Evolutionary conservation across 805 yeast genomes (phyloP).

Genomic region (Ogataea glucozyma): DNA sequence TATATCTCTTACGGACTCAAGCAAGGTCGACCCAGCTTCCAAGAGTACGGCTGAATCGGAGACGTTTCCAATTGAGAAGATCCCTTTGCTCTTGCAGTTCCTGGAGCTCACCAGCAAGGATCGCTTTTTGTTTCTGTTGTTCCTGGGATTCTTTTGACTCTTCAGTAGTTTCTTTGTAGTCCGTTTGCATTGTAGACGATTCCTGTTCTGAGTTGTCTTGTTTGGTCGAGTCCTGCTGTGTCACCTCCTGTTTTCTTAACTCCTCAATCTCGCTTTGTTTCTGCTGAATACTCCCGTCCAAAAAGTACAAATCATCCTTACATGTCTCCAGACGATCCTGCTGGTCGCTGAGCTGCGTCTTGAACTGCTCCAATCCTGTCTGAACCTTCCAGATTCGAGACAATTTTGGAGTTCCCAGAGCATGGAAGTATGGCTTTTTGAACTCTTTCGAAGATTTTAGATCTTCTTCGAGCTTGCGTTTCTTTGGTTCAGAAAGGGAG

Average conservation of each 20-base stretch:
- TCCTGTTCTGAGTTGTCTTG: not conserved
- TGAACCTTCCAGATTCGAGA: slow-evolving; percentile 31
- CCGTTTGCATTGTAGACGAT: too few relatives aligned
- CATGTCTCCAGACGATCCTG: slow-evolving; percentile 26
- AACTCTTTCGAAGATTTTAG: slow-evolving; percentile 9
- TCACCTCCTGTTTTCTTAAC: too few relatives aligned
- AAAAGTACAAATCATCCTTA: slow-evolving; percentile 33
- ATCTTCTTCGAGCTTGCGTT: slow-evolving; percentile 28
- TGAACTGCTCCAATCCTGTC: slow-evolving; percentile 26
- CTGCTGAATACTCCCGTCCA: slow-evolving; percentile 24
- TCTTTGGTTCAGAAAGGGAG: slow-evolving; percentile 18
- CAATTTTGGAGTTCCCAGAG: slow-evolving; percentile 33
- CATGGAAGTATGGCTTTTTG: slow-evolving; percentile 27
- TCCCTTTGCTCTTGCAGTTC: slow-evolving; percentile 19
- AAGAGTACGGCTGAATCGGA: slow-evolving; percentile 22
- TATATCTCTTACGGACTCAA: not conserved
- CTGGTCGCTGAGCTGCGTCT: slow-evolving; percentile 11
- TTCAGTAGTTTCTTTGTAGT: too few relatives aligned
- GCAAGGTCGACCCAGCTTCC: slow-evolving; percentile 14
- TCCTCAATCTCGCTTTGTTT: slow-evolving; percentile 6
- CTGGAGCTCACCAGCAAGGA: slow-evolving; percentile 2
- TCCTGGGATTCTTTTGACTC: too few relatives aligned
- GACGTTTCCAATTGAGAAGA: slow-evolving; percentile 30
- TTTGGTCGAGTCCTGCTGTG: not conserved
- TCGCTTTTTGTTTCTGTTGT: not conserved